Evolutionary conservation across 1,139 yeast species (phyloP).

Genomic region (Taphrina betulina): DNA sequence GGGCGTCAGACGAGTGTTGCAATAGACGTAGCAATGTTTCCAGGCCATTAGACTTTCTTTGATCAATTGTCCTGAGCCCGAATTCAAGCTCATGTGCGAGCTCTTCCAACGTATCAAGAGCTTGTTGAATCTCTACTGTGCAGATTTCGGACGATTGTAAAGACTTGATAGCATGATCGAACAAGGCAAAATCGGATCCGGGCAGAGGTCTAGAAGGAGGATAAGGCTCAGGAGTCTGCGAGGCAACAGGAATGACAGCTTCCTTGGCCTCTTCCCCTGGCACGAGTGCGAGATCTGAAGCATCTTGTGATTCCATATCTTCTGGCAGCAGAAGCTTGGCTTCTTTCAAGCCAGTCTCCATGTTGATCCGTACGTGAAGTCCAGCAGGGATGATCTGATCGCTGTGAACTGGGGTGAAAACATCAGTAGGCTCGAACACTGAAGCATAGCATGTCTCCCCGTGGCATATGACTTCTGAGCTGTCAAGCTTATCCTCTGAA

Average conservation of each 20-base stretch:
- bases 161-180: slow-evolving; percentile 7
- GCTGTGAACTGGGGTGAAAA: slow-evolving; percentile 61
- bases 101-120: slow-evolving; percentile 57
- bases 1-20: slow-evolving; percentile 30
- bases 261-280: slow-evolving; percentile 32
- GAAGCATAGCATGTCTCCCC: slow-evolving; percentile 56
- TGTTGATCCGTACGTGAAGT: slow-evolving; percentile 66
- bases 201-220: slow-evolving; percentile 18
- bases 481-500: no score
- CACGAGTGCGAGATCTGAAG: slow-evolving; percentile 10
- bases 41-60: not conserved
- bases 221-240: slow-evolving; percentile 5
- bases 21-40: slow-evolving; percentile 41
- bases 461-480: slow-evolving; percentile 25
- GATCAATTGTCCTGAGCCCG: slow-evolving; percentile 50
- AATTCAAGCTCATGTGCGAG: slow-evolving; percentile 65
- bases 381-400: slow-evolving; percentile 44
- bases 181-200: slow-evolving; percentile 7
- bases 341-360: slow-evolving; percentile 65
- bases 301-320: not conserved
- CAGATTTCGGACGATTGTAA: not conserved
- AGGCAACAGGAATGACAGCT: not conserved
- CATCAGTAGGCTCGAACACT: slow-evolving; percentile 57
- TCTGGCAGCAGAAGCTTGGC: slow-evolving; percentile 53
- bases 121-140: slow-evolving; percentile 32